Percentiles rank a stretch among this genome's conserved stretches.
Evolutionary conservation across 768 basidiomycete species (phyloP).

Genomic region (Tylopilus sp.): DNA sequence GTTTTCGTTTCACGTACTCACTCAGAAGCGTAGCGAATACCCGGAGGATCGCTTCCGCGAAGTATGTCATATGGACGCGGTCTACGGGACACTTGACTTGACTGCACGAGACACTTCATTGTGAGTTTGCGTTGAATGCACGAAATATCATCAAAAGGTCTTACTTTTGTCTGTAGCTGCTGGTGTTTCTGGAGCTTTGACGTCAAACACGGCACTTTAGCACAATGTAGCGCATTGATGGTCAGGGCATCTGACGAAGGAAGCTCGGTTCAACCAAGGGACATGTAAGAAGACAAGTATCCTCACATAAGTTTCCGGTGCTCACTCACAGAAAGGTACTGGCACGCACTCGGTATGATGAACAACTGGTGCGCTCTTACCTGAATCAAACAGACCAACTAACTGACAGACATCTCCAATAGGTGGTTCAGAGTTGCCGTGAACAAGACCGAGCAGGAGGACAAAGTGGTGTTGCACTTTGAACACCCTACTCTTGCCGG

Average conservation of each 20-base stretch:
- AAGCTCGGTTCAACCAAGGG: slow-evolving; percentile 45
- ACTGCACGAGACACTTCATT: slow-evolving; percentile 49
- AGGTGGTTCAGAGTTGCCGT: slow-evolving; percentile 60
- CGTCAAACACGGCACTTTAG: slow-evolving; percentile 34
- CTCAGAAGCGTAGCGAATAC: slow-evolving; percentile 30
- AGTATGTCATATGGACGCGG: slow-evolving; percentile 31
- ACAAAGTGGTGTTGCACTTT: slow-evolving; percentile 36
- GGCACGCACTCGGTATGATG: slow-evolving; percentile 62
- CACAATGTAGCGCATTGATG: slow-evolving; percentile 36
- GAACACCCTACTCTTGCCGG: slow-evolving; percentile 60
- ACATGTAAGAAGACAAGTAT: slow-evolving; percentile 39
- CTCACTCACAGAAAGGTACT: slow-evolving; percentile 30
- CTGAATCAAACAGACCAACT: background rate
- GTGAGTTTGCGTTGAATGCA: slow-evolving; percentile 23
- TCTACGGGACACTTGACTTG: slow-evolving; percentile 50
- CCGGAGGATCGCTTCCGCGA: slow-evolving; percentile 51
- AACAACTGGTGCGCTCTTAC: slow-evolving; percentile 38
- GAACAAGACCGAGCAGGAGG: slow-evolving; percentile 31
- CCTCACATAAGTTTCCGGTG: background rate
- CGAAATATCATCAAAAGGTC: background rate
- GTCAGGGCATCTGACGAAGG: slow-evolving; percentile 57
- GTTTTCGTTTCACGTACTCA: background rate
- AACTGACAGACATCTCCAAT: background rate
- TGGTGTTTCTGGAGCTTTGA: slow-evolving; percentile 59
- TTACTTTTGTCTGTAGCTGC: slow-evolving; percentile 30